A percentile compares a stretch with the other conserved stretches of the same genome.
Conservation (phyloP, 2,329 filamentous ascomycete genomes). For the Byssothecium circinans region DNA sequence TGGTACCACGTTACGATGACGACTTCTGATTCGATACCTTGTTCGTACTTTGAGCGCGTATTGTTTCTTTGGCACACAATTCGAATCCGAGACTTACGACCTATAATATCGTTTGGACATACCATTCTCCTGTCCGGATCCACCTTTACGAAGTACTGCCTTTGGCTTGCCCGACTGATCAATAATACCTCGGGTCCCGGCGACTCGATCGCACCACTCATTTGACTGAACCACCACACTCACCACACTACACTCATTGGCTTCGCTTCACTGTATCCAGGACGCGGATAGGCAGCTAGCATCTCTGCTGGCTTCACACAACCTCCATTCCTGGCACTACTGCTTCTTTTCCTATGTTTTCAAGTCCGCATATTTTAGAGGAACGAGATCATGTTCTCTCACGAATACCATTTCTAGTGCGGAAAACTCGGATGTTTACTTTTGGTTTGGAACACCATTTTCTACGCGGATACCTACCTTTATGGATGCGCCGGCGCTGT, state of each 20-base stretch:
- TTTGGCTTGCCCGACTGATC: slow-evolving; percentile 10
- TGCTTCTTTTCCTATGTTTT: slow-evolving; percentile 25
- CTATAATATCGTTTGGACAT: slow-evolving; percentile 15
- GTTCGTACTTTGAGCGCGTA: not conserved
- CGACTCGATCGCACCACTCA: slow-evolving; percentile 36
- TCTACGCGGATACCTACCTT: slow-evolving; percentile 28
- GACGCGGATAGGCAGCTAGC: not conserved
- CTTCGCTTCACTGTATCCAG: not conserved
- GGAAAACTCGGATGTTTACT: slow-evolving; percentile 25
- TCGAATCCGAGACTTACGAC: slow-evolving; percentile 20
- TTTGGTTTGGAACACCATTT: slow-evolving; percentile 14
- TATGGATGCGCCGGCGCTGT: slow-evolving; percentile 27
- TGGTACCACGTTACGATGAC: not conserved
- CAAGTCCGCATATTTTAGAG: slow-evolving; percentile 23
- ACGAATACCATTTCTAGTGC: slow-evolving; percentile 29
- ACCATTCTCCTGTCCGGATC: slow-evolving; percentile 7
- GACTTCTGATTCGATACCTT: not conserved
- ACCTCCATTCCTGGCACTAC: slow-evolving; percentile 6
- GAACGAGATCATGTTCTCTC: slow-evolving; percentile 30
- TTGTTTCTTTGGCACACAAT: slow-evolving; percentile 13
- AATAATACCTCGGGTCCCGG: slow-evolving; percentile 39
- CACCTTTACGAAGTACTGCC: slow-evolving; percentile 2
- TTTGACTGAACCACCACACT: slow-evolving; percentile 12
- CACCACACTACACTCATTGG: slow-evolving; percentile 4
- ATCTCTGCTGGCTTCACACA: slow-evolving; percentile 3